Evolutionary conservation across 2,329 filamentous ascomycete genomes (phyloP).

Genomic region (Cryphonectria nitschkei): DNA sequence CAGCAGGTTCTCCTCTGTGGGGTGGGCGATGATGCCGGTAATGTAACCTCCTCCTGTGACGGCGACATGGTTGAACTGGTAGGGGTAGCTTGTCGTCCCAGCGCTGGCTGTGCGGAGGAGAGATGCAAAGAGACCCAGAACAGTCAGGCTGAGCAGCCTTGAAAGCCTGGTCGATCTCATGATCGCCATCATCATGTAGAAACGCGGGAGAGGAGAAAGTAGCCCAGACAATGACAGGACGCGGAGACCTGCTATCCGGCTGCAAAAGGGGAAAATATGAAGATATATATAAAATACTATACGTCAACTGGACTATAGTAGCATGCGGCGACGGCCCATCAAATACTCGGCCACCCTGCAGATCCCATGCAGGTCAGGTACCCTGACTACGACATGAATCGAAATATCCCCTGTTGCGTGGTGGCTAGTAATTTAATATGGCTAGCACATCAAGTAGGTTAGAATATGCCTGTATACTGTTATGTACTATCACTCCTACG

Average conservation of each 20-base stretch:
- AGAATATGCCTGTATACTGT: neutral
- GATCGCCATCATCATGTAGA: neutral
- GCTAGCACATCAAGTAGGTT: too few species aligned
- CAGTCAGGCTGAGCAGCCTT: neutral
- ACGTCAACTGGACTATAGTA: neutral
- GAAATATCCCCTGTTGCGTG: neutral
- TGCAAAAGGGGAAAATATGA: neutral
- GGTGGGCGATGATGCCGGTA: slow-evolving; percentile 17
- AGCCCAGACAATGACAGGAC: too few species aligned
- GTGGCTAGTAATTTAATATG: neutral
- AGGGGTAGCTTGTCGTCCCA: slow-evolving; percentile 11
- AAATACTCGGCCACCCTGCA: neutral
- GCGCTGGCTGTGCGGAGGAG: neutral
- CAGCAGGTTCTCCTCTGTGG: slow-evolving; percentile 9
- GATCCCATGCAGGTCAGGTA: neutral
- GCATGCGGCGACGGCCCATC: neutral
- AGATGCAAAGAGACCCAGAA: neutral
- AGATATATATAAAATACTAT: neutral
- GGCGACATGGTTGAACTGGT: slow-evolving; percentile 19
- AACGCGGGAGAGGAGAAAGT: neutral
- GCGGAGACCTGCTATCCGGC: too few species aligned
- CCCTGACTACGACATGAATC: neutral
- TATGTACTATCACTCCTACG: neutral
- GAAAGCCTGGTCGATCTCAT: neutral
- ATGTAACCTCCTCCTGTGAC: slow-evolving; percentile 19